Base-by-base conservation (phyloP, 1,284 basidiomycete species). In the Termitomyces sp. region DNA sequence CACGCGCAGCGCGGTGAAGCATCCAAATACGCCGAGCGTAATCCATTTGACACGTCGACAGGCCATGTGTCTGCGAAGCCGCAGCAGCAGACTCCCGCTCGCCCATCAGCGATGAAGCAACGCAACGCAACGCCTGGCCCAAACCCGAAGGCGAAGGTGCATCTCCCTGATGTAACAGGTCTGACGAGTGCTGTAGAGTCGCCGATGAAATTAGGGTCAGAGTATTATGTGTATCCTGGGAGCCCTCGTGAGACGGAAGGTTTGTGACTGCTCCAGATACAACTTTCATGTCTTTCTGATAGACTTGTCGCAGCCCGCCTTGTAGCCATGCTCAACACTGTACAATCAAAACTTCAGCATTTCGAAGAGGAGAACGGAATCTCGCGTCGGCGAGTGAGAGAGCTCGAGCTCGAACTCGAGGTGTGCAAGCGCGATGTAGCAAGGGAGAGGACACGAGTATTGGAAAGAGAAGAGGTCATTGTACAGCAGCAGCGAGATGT, bases 321-420 rank as follows among this genome's bases (percentile, higher is more conserved):
- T 0, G 64, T 85, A 13, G 75, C 78, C 4, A 84, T 82, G 2
- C 74, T 91, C 9, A 81, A 77, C 50, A 69, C 75, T 3, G 80
- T 91, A 3, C 87, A 90, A 58, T 70, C 77, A 10, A 84, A 85
- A 60, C 72, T 92, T 3, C 75, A 79, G 13, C 75, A 84, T 48
- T 77, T 94, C 1, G 90, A 94, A 64, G 81, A 83, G 1, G 90
- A 94, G 65, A 94, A 94, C 61, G 77, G 83, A 4, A 80, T 90
- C 4, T 90, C 90, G 1, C 77, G 89, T 1, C 75, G 87, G 19
- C 78, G 92, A 12, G 87, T 94, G 19, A 73, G 82, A 39, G 92
- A 94, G 64, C 78, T 95, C 5, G 92, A 95, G 68, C 73, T 79
- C 50, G 92, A 94, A 65, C 76, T 94, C 2, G 86, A 90, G 59